phyloP scores from a whole-genome alignment of 768 basidiomycete genomes.

The Suillus bovinus region DNA sequence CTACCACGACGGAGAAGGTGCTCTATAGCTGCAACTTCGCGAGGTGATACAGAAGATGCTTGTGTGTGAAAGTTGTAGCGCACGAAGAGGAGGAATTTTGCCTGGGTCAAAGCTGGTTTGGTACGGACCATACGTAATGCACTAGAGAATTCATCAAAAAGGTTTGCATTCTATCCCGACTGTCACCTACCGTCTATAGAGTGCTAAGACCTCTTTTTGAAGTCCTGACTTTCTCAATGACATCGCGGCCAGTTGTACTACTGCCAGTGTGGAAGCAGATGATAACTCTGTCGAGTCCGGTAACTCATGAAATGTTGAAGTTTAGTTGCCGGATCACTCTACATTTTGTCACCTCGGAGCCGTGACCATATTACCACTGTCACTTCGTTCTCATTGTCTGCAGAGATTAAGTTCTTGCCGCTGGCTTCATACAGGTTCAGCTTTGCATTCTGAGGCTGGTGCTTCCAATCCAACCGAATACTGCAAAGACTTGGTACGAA shows the following conservation, averaged over 20 bases:
- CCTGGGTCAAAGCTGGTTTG: constrained; percentile 60
- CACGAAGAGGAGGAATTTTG: constrained; percentile 67
- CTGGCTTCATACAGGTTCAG: constrained; percentile 15
- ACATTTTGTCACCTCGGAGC: constrained; percentile 8
- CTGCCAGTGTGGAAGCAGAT: not conserved
- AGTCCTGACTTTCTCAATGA: constrained; percentile 44
- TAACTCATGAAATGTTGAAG: constrained; percentile 3
- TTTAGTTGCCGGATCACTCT: constrained; percentile 1
- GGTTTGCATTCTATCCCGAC: constrained; percentile 12
- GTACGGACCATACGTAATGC: constrained; percentile 73
- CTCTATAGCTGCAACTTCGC: constrained; percentile 70
- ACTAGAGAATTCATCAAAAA: constrained; percentile 36
- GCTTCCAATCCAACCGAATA: constrained; percentile 52
- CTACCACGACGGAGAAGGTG: constrained; percentile 71
- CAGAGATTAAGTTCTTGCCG: constrained; percentile 10
- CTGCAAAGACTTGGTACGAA: constrained; percentile 70
- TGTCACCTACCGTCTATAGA: constrained; percentile 53
- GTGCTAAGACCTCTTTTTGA: constrained; percentile 50
- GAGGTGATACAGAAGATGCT: constrained; percentile 58
- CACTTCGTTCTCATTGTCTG: constrained; percentile 15
- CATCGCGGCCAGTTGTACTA: constrained; percentile 19
- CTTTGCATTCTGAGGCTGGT: constrained; percentile 17
- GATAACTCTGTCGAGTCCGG: not conserved
- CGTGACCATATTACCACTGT: constrained; percentile 10
- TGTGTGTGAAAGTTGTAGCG: constrained; percentile 71